A percentile compares a stretch with the other conserved stretches of the same genome.
Conservation (phyloP, 805 yeast genomes). For the Ogataea pignaliae region DNA sequence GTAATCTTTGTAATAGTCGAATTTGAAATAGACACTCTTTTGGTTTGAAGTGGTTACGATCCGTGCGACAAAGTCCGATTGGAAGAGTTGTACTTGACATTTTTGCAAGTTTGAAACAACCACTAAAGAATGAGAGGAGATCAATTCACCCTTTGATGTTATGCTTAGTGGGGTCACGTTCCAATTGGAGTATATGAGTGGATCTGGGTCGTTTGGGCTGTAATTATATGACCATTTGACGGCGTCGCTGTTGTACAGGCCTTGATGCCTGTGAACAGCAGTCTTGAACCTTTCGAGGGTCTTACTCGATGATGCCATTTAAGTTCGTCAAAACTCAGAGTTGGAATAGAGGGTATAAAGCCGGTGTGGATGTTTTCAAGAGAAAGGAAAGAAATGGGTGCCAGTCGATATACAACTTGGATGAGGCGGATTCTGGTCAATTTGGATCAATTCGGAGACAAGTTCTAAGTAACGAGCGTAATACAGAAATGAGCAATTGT, state of each 20-base stretch:
- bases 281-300: slow-evolving; percentile 8
- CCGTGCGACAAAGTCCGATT: slow-evolving; percentile 34
- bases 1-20: slow-evolving; percentile 35
- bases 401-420: no score
- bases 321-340: no score
- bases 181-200: slow-evolving; percentile 15
- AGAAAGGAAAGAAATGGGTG: no score
- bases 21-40: slow-evolving; percentile 27
- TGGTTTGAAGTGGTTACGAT: slow-evolving; percentile 34
- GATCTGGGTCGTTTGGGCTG: slow-evolving; percentile 2
- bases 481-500: no score
- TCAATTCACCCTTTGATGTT: slow-evolving; percentile 23
- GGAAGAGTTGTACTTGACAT: slow-evolving; percentile 24
- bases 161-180: slow-evolving; percentile 19
- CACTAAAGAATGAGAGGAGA: slow-evolving; percentile 15
- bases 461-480: no score
- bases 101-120: slow-evolving; percentile 26
- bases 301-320: slow-evolving; percentile 1
- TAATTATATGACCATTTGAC: slow-evolving; percentile 23
- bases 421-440: no score
- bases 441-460: no score
- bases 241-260: slow-evolving; percentile 7
- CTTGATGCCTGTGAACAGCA: slow-evolving; percentile 10
- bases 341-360: no score
- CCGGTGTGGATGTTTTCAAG: no score